Percentiles rank a stretch among this genome's conserved stretches.
phyloP scores from a whole-genome alignment of 257 asterid genomes.

The Coffea eugenioides region DNA sequence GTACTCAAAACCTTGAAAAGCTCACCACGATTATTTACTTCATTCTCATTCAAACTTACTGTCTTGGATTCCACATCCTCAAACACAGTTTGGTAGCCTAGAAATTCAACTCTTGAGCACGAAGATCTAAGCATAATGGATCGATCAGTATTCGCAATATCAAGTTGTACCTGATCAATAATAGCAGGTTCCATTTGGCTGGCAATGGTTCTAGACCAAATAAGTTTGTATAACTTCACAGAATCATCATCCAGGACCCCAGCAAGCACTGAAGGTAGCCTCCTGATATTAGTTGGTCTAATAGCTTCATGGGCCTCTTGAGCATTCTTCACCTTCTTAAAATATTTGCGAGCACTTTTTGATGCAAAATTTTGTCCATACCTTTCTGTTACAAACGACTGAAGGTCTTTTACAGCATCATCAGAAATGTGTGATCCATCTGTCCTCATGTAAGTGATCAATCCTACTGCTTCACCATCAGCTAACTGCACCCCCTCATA shows the following conservation, averaged over 20 bases:
- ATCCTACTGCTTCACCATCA: conserved; percentile 67
- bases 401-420: conserved; percentile 76
- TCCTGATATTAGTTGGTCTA: conserved; percentile 82
- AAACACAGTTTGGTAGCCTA: conserved; percentile 65
- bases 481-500: conserved; percentile 84
- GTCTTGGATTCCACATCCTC: conserved; percentile 56
- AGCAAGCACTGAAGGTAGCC: conserved; percentile 69
- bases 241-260: conserved; percentile 78
- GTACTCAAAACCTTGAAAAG: conserved; percentile 50
- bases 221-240: conserved; percentile 70
- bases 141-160: conserved; percentile 53
- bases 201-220: conserved; percentile 83
- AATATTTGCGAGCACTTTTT: conserved; percentile 59
- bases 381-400: conserved; percentile 54
- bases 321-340: conserved; percentile 86
- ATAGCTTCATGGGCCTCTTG: conserved; percentile 99
- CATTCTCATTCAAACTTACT: conserved; percentile 37
- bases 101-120: conserved; percentile 65
- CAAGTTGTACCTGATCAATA: conserved; percentile 66
- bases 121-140: conserved; percentile 65
- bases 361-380: conserved; percentile 68
- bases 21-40: conserved; percentile 30
- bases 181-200: conserved; percentile 93
- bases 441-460: conserved; percentile 91
- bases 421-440: conserved; percentile 88